Percentiles rank a stretch among this genome's conserved stretches.
Evolutionary conservation across 169 alveolate species (phyloP).

Genomic region (Plasmodium sp.): DNA sequence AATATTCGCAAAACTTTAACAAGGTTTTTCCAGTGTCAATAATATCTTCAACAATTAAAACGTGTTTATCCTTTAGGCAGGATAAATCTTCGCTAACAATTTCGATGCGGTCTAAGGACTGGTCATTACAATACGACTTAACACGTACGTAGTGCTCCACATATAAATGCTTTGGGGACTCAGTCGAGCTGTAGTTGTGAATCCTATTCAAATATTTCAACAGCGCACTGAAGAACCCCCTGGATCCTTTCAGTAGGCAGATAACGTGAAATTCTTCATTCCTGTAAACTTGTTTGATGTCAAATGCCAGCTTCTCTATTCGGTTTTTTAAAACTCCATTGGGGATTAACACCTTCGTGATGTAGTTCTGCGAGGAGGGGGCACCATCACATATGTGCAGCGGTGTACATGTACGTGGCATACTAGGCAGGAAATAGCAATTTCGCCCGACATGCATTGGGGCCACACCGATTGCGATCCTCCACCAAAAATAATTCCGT

Average conservation of each 20-base stretch:
- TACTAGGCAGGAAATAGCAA: not conserved
- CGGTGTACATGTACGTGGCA: not conserved
- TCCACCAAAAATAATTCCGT: not conserved
- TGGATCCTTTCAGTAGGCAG: slow-evolving; percentile 83
- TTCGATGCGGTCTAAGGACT: slow-evolving; percentile 45
- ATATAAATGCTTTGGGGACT: slow-evolving; percentile 23
- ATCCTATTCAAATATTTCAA: slow-evolving; percentile 76
- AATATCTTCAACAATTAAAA: slow-evolving; percentile 85
- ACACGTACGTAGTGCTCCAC: slow-evolving; percentile 83
- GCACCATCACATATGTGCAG: not conserved
- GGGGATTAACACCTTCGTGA: slow-evolving; percentile 37
- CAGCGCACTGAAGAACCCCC: slow-evolving; percentile 80
- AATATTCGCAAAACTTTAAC: slow-evolving; percentile 69
- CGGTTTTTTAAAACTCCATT: slow-evolving; percentile 44
- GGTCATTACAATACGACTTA: slow-evolving; percentile 75
- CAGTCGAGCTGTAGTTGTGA: slow-evolving; percentile 59
- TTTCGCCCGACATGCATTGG: not conserved
- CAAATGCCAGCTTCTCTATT: slow-evolving; percentile 76
- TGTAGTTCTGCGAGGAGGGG: slow-evolving; percentile 8
- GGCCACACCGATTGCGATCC: not conserved
- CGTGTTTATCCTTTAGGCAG: slow-evolving; percentile 77
- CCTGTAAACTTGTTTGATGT: slow-evolving; percentile 70
- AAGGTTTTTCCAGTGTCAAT: slow-evolving; percentile 81
- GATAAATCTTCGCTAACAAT: slow-evolving; percentile 80
- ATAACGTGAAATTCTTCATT: slow-evolving; percentile 79